These are phyloP conservation scores for Polygonum maritimum DNA, from an alignment of 148 eudicot genomes.

Conservation along the genomic window DNA sequence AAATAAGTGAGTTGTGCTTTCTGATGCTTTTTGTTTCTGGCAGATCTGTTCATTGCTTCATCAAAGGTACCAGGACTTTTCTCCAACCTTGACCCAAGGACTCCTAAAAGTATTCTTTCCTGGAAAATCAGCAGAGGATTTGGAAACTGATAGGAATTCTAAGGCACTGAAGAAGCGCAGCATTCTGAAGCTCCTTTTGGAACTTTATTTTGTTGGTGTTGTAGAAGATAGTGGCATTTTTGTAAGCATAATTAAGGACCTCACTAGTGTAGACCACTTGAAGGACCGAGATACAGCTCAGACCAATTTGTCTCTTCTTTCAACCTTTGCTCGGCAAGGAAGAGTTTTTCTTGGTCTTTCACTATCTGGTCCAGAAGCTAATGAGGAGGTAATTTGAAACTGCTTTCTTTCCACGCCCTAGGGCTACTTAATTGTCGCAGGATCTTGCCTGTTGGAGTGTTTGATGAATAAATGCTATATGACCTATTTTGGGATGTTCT, in stretches of 20 bases:
- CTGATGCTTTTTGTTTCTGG: conserved; percentile 11
- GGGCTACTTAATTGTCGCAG: background rate
- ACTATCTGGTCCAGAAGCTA: conserved; percentile 58
- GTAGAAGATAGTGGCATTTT: conserved; percentile 71
- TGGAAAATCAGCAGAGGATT: conserved; percentile 77
- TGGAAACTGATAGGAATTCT: conserved; percentile 65
- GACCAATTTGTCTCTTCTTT: conserved; percentile 85
- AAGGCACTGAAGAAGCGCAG: conserved; percentile 97
- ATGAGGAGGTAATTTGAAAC: conserved; percentile 53
- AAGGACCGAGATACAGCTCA: conserved; percentile 94
- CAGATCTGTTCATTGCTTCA: conserved; percentile 96
- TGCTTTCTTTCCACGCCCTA: background rate
- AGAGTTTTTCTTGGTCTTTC: conserved; percentile 85
- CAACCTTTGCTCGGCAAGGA: conserved; percentile 93
- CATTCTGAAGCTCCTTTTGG: conserved; percentile 83
- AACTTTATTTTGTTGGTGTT: conserved; percentile 88
- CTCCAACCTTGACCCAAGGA: conserved; percentile 71
- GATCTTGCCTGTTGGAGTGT: background rate
- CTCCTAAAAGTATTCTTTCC: conserved; percentile 68
- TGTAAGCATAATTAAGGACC: conserved; percentile 76
- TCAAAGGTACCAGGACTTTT: conserved; percentile 86
- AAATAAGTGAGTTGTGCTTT: background rate
- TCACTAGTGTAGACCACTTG: conserved; percentile 66
- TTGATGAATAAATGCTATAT: background rate
- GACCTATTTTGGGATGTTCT: background rate